Percentiles rank a stretch among this genome's conserved stretches.
Evolutionary conservation across 192 early-diverging fungal genomes (phyloP).

Genomic region (Coemansia asiatica): DNA sequence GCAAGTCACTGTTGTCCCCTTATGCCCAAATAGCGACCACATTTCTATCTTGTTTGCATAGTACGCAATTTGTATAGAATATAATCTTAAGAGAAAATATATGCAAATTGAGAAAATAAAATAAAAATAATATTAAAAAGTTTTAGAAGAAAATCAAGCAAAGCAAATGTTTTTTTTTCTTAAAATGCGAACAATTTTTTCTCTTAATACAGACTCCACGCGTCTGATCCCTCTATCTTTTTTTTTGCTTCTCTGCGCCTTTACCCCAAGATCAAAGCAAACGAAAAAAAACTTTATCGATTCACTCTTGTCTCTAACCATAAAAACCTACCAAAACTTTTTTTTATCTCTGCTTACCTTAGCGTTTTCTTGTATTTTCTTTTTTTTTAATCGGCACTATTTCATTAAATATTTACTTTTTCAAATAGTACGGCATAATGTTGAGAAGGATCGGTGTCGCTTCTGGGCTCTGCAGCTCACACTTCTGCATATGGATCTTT

Average conservation of each 20-base stretch:
- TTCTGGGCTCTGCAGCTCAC: background rate
- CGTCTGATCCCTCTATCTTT: background rate
- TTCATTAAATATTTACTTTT: too few relatives aligned
- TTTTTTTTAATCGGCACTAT: too few relatives aligned
- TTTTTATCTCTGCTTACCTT: too few relatives aligned
- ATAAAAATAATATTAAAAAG: conserved; percentile 3
- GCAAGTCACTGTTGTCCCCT: conserved; percentile 31
- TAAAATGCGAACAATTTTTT: background rate
- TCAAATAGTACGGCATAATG: background rate
- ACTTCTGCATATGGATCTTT: background rate
- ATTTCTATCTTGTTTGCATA: conserved; percentile 15
- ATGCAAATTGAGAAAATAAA: conserved; percentile 1
- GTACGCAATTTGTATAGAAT: background rate
- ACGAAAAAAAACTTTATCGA: too few relatives aligned
- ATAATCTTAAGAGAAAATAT: background rate
- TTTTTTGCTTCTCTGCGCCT: background rate
- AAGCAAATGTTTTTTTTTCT: background rate
- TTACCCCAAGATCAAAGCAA: background rate
- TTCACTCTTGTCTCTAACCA: too few relatives aligned
- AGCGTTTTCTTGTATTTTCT: too few relatives aligned
- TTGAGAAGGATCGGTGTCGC: background rate
- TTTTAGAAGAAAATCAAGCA: background rate
- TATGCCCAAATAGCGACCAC: conserved; percentile 31
- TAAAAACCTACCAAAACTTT: too few relatives aligned
- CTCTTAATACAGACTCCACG: background rate